Conservation (phyloP, 1,284 basidiomycete genomes). For the Rhodotorula glutinis region DNA sequence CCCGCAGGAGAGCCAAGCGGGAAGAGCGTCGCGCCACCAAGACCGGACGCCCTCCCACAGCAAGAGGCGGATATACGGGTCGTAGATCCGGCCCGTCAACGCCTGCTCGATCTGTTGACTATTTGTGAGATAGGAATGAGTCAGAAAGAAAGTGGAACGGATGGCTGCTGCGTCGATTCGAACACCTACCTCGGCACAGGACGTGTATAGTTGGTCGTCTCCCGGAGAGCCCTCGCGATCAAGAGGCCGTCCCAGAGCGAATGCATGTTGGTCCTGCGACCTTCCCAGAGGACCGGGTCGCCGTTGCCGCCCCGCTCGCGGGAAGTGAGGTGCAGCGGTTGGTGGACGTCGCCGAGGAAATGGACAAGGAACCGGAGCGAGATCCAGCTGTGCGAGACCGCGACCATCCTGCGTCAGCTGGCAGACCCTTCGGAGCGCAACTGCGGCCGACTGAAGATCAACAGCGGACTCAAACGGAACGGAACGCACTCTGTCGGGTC, state of each 20-base stretch:
- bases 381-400: conserved; percentile 4
- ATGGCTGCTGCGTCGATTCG: background rate
- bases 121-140: background rate
- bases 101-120: conserved; percentile 46
- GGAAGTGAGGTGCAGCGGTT: conserved; percentile 50
- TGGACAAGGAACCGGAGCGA: conserved; percentile 48
- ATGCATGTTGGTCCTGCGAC: conserved; percentile 46
- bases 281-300: conserved; percentile 47
- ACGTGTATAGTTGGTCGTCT: conserved; percentile 47
- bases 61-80: conserved; percentile 49
- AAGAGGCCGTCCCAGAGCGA: conserved; percentile 48
- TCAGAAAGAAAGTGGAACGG: background rate
- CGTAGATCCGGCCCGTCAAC: conserved; percentile 38
- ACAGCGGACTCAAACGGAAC: too few species aligned
- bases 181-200: conserved; percentile 43
- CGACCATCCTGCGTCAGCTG: too few species aligned
- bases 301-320: conserved; percentile 49
- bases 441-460: too few species aligned
- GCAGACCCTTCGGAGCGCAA: too few species aligned
- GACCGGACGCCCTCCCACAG: conserved; percentile 47
- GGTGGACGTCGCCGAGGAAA: conserved; percentile 48
- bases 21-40: conserved; percentile 43
- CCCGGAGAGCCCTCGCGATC: conserved; percentile 46
- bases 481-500: conserved; percentile 31
- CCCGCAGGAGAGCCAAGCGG: conserved; percentile 44